Evolutionary conservation across 768 basidiomycete genomes (phyloP).

Genomic region (Suillus alpinus): DNA sequence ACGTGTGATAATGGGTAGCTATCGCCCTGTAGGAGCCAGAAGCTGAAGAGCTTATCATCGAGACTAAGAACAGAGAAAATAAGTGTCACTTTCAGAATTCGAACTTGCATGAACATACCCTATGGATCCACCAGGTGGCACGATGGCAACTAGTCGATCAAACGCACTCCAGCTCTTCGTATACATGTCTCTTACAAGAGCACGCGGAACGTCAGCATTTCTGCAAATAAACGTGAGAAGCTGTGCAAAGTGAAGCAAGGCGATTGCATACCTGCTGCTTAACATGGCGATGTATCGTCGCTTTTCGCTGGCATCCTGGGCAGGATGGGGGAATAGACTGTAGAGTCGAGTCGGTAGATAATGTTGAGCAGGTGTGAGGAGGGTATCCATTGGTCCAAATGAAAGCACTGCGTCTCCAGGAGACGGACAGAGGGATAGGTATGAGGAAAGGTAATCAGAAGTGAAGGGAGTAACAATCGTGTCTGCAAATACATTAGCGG

Average conservation of each 20-base stretch:
- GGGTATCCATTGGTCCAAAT: slow-evolving; percentile 77
- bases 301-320: slow-evolving; percentile 72
- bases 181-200: slow-evolving; percentile 86
- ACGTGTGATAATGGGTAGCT: slow-evolving; percentile 72
- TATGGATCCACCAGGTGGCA: slow-evolving; percentile 87
- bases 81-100: neutral
- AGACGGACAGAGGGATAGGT: slow-evolving; percentile 73
- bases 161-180: slow-evolving; percentile 93
- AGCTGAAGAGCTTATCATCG: slow-evolving; percentile 88
- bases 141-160: slow-evolving; percentile 82
- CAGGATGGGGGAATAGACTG: slow-evolving; percentile 76
- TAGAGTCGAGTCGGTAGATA: slow-evolving; percentile 75
- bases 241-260: neutral
- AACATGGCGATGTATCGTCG: slow-evolving; percentile 71
- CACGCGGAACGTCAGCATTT: slow-evolving; percentile 83
- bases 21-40: slow-evolving; percentile 84
- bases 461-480: slow-evolving; percentile 75
- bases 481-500: slow-evolving; percentile 38
- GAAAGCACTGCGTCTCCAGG: slow-evolving; percentile 72
- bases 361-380: slow-evolving; percentile 73
- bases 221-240: slow-evolving; percentile 32
- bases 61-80: slow-evolving; percentile 44
- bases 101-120: slow-evolving; percentile 49
- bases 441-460: slow-evolving; percentile 70
- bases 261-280: slow-evolving; percentile 52